phyloP scores from a whole-genome alignment of 2,329 filamentous ascomycete species.

The Fusarium tupiense region DNA sequence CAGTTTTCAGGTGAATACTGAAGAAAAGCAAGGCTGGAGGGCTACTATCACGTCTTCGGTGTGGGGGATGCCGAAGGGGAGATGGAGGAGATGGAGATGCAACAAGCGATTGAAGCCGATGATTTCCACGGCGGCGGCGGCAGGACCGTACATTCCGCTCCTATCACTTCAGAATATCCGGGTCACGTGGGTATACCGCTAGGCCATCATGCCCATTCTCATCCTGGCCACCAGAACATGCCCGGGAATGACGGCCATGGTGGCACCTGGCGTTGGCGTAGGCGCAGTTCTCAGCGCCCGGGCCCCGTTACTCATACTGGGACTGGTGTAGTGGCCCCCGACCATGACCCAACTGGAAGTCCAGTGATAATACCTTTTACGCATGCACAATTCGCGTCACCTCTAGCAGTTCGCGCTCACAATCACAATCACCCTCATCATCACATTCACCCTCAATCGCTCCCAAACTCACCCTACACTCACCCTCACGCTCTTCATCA shows the following conservation, averaged over 20 bases:
- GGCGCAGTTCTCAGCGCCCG: constrained; percentile 30
- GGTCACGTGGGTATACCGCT: constrained; percentile 28
- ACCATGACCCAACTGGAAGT: constrained; percentile 4
- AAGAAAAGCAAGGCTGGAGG: constrained; percentile 27
- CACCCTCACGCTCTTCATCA: constrained; percentile 22
- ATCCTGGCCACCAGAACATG: constrained; percentile 2
- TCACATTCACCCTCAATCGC: constrained; percentile 1
- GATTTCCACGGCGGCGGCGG: constrained; percentile 12
- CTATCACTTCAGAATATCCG: not conserved
- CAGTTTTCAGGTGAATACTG: not conserved
- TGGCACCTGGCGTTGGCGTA: constrained; percentile 29
- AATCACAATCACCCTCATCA: constrained; percentile 1
- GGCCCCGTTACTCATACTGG: not conserved
- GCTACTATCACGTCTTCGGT: constrained; percentile 34
- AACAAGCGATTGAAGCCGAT: constrained; percentile 16
- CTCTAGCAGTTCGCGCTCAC: constrained; percentile 22
- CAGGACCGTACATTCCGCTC: not conserved
- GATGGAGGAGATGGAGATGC: constrained; percentile 10
- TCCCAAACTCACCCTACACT: not conserved
- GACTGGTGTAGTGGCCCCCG: not conserved
- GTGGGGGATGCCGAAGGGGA: constrained; percentile 14
- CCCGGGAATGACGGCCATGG: constrained; percentile 5
- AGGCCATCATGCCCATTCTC: constrained; percentile 1
- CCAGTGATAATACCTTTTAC: constrained; percentile 31
- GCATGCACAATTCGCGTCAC: constrained; percentile 31